Evolutionary conservation across 495 filamentous ascomycete genomes (phyloP).

Genomic region (Aspergillus nanangensis): DNA sequence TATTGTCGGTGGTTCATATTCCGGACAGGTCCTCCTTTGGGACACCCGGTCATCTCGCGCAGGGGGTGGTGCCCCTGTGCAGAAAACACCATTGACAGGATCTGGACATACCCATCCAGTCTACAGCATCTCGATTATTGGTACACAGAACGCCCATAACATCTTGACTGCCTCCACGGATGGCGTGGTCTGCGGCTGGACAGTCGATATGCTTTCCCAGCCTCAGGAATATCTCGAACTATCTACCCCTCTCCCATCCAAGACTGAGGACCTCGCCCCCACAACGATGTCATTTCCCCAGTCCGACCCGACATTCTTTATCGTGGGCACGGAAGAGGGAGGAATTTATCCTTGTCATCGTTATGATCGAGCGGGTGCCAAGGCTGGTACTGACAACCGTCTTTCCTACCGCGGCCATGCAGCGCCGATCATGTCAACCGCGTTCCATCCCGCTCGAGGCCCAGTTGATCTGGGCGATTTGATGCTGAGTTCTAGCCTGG

Average conservation of each 20-base stretch:
- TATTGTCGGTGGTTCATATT: constrained; percentile 92
- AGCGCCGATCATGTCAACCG: constrained; percentile 91
- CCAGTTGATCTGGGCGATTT: constrained; percentile 94
- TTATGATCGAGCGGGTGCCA: constrained; percentile 94
- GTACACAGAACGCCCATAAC: constrained; percentile 98
- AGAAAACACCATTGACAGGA: constrained; percentile 92
- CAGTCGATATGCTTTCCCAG: constrained; percentile 92
- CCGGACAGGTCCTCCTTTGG: constrained; percentile 96
- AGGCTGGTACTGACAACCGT: constrained; percentile 85
- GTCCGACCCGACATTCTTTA: constrained; percentile 94
- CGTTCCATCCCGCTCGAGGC: constrained; percentile 89
- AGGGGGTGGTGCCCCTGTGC: constrained; percentile 78
- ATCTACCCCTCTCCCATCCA: constrained; percentile 76
- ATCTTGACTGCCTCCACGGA: constrained; percentile 95
- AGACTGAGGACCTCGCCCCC: constrained; percentile 91
- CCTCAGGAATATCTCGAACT: constrained; percentile 91
- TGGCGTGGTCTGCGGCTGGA: constrained; percentile 94
- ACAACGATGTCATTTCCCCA: constrained; percentile 96
- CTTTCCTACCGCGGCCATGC: constrained; percentile 83
- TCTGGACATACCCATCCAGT: constrained; percentile 91
- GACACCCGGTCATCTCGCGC: constrained; percentile 68
- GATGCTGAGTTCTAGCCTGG: constrained; percentile 76
- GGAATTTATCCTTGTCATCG: constrained; percentile 93
- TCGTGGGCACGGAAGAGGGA: constrained; percentile 94
- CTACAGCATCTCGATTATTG: constrained; percentile 91